phyloP scores from a whole-genome alignment of 805 yeast genomes.

The Saccharomycopsis sp. region DNA sequence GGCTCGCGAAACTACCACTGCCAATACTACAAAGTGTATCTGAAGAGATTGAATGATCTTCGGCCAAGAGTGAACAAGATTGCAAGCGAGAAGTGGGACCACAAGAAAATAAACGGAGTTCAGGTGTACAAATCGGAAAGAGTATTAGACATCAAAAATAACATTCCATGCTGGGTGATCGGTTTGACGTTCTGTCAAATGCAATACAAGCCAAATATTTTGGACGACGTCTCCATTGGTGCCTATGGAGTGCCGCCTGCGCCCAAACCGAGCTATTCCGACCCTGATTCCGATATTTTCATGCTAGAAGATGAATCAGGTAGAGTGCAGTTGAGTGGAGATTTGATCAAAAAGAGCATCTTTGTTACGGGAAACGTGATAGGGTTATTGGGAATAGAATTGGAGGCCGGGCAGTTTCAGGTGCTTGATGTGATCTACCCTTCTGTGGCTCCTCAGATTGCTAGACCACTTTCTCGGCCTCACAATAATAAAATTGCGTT shows the following conservation, averaged over 20 bases:
- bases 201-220: conserved; percentile 77
- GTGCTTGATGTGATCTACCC: conserved; percentile 79
- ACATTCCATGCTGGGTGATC: conserved; percentile 68
- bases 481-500: conserved; percentile 50
- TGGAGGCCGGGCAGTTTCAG: conserved; percentile 75
- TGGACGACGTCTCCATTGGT: conserved; percentile 67
- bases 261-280: conserved; percentile 42
- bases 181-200: conserved; percentile 85
- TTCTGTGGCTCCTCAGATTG: conserved; percentile 48
- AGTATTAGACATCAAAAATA: conserved; percentile 56
- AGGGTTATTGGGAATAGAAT: conserved; percentile 81
- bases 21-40: conserved; percentile 56
- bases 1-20: conserved; percentile 39
- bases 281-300: conserved; percentile 48
- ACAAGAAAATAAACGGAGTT: conserved; percentile 35
- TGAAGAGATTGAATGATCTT: conserved; percentile 41
- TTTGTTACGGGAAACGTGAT: conserved; percentile 87
- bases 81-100: conserved; percentile 52
- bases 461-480: conserved; percentile 25
- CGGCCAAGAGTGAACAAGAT: conserved; percentile 40
- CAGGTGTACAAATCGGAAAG: conserved; percentile 36
- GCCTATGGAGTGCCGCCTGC: conserved; percentile 35
- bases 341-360: conserved; percentile 44
- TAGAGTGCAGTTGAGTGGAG: conserved; percentile 60
- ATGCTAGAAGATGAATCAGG: conserved; percentile 93